Conservation (phyloP, 306 rosid species). For the Adenanthera pavonina region DNA sequence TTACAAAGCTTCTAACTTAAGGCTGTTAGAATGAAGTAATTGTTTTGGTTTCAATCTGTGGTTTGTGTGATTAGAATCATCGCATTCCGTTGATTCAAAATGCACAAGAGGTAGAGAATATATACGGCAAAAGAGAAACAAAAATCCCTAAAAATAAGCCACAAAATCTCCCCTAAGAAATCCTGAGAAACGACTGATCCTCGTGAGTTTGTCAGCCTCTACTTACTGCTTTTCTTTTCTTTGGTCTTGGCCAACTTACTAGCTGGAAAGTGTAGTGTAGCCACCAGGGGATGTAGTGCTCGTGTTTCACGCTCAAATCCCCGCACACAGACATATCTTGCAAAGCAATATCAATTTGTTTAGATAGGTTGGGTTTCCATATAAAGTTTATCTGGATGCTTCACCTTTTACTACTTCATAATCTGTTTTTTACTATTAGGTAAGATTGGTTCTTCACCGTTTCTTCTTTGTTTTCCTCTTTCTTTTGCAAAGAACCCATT, state of each 20-base stretch:
- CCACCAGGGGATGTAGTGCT: constrained; percentile 81
- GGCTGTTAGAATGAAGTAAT: constrained; percentile 33
- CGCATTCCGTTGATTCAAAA: too few species aligned
- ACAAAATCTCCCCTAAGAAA: too few species aligned
- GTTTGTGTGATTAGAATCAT: too few species aligned
- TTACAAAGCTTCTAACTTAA: constrained; percentile 5
- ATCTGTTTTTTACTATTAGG: constrained; percentile 8
- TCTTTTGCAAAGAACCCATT: not conserved
- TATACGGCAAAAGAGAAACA: too few species aligned
- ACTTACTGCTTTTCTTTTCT: constrained; percentile 36
- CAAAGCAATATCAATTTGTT: constrained; percentile 38
- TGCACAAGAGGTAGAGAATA: too few species aligned
- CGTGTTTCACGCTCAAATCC: constrained; percentile 70
- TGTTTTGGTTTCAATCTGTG: constrained; percentile 9
- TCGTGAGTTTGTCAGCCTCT: constrained; percentile 16
- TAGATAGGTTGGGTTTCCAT: constrained; percentile 14
- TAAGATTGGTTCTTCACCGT: not conserved
- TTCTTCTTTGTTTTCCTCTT: not conserved
- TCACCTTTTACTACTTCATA: not conserved
- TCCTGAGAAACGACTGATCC: not conserved
- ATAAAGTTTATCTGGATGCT: constrained; percentile 4
- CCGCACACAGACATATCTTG: constrained; percentile 91
- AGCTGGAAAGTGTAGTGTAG: constrained; percentile 78
- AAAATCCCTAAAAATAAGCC: too few species aligned
- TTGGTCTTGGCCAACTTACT: constrained; percentile 65